Conservation (phyloP, 139 green algal genomes). For the Coelastrella sp. region DNA sequence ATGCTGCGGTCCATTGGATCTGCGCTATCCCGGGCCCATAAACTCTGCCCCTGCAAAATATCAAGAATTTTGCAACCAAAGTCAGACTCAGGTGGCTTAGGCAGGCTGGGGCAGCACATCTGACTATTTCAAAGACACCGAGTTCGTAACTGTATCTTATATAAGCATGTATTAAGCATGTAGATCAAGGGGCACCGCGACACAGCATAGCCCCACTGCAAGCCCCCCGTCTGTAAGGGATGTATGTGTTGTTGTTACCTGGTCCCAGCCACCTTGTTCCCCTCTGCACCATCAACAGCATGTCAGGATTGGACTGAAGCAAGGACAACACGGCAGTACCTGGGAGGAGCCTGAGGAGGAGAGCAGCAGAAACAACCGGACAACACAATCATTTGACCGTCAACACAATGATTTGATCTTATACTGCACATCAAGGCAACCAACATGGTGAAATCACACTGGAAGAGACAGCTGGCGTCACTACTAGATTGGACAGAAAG, state of each 20-base stretch:
- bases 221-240: too few species aligned
- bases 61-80: neutral
- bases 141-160: too few species aligned
- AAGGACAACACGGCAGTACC: slow-evolving; percentile 14
- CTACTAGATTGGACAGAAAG: too few species aligned
- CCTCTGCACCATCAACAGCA: slow-evolving; percentile 40
- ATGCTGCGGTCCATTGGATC: too few species aligned
- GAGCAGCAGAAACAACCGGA: neutral
- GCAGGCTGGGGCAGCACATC: too few species aligned
- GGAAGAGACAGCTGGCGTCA: too few species aligned
- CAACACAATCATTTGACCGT: neutral
- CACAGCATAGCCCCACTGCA: neutral
- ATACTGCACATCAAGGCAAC: neutral
- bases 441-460: neutral
- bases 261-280: slow-evolving; percentile 8
- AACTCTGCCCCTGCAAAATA: slow-evolving; percentile 34
- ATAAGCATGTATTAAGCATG: too few species aligned
- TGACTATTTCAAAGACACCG: too few species aligned
- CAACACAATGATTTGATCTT: neutral
- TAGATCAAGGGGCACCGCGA: neutral
- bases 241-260: neutral
- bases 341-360: slow-evolving; percentile 20
- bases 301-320: slow-evolving; percentile 42
- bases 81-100: too few species aligned
- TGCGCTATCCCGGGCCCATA: slow-evolving; percentile 21